These are phyloP conservation scores for Vaccinium macrocarpon DNA, from an alignment of 148 eudicot genomes.

Conservation along the genomic window DNA sequence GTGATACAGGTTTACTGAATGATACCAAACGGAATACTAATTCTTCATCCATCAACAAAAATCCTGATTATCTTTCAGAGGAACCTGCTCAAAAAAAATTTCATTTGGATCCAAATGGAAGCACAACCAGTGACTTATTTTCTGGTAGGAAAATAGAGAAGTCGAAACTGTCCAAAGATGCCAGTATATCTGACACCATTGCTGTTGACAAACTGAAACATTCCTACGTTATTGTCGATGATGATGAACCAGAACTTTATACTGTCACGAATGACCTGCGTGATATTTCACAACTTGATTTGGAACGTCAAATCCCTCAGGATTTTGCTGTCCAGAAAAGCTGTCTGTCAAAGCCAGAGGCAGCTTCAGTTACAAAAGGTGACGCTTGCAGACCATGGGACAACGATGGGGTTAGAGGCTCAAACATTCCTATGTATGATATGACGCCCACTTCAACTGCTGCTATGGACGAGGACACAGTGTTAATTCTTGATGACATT, in stretches of 20 bases:
- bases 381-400: constrained; percentile 23
- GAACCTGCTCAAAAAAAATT: constrained; percentile 27
- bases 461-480: constrained; percentile 34
- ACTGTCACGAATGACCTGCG: background rate
- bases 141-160: constrained; percentile 28
- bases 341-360: constrained; percentile 14
- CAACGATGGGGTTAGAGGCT: constrained; percentile 23
- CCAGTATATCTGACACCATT: constrained; percentile 13
- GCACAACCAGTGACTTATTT: constrained; percentile 11
- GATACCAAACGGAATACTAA: constrained; percentile 17
- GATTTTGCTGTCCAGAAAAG: constrained; percentile 20
- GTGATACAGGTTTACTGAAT: constrained; percentile 5
- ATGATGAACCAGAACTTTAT: constrained; percentile 27
- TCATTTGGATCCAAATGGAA: constrained; percentile 41
- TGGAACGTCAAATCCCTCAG: background rate
- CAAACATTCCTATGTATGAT: constrained; percentile 15
- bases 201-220: constrained; percentile 19
- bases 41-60: constrained; percentile 24
- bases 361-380: constrained; percentile 24
- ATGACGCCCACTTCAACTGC: constrained; percentile 11
- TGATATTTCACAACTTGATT: constrained; percentile 9
- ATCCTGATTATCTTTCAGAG: constrained; percentile 24
- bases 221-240: constrained; percentile 25
- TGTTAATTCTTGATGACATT: constrained; percentile 40
- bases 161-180: constrained; percentile 18